Evolutionary conservation across 2,329 filamentous ascomycete species (phyloP), one percentile per base, ranked within the genome.

Genomic region (Penicillium capsulatum): DNA sequence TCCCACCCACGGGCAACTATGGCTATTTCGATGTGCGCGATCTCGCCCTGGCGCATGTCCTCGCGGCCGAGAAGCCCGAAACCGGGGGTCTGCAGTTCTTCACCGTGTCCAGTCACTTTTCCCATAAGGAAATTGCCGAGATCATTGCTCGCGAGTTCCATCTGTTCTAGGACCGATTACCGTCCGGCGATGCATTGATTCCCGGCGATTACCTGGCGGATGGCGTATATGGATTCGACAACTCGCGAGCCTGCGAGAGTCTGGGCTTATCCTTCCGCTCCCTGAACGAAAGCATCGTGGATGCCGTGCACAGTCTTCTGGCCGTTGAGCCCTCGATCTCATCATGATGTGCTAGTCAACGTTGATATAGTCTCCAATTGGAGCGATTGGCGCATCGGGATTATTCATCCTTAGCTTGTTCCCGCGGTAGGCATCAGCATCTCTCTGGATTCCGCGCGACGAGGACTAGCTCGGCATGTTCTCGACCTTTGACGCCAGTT

Each of bases 1-100:
- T 83, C 11, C 69, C 74, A 0, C 69, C 76, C 0, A 83, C 77
- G 0, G 73, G 73, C 0, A 72, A 76, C 2, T 79, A 69, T 48
- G 65, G 76, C 0, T 83, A 74, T 61, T 74, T 80, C 7, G 51
- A 68, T 58, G 67, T 69, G 3, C 58, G 67, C 3, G 67, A 70
- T 42, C 44, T 68, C 4, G 67, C 61, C 4, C 50, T 68, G 11
- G 66, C 66, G 3, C 67, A 70, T 40, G 59, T 66, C 9, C 55
- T 61, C 15, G 66, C 67, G 4, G 57, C 65, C 7, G 67, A 69
- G 38, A 53, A 59, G 13, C 47, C 53, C 5, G 63, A 63, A 31
- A 65, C 67, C 7, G 60, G 53, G 5, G 60, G 60, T 6, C 61
- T 69, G 45, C 57, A 67, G 4, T 67, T 68, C 35, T 66, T 68